A percentile compares a stretch with the other conserved stretches of the same genome.
phyloP scores from a whole-genome alignment of 2,329 filamentous ascomycete genomes.

The Aspergillus spinulosporus region DNA sequence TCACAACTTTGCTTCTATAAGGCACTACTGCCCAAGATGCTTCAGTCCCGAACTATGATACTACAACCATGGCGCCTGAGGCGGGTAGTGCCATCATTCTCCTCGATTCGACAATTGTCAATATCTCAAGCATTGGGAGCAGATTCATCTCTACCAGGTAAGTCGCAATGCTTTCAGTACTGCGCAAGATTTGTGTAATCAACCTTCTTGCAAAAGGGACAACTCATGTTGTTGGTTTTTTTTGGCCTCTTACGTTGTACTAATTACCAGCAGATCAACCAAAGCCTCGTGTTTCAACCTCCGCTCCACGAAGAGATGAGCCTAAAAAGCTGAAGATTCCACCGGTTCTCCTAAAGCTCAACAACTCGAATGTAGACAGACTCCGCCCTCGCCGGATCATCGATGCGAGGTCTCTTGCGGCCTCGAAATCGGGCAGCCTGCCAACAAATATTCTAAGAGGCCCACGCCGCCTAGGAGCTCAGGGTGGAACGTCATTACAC shows the following conservation, averaged over 20 bases:
- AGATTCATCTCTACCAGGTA: constrained; percentile 26
- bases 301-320: constrained; percentile 7
- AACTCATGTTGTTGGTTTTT: too few relatives aligned
- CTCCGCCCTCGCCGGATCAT: constrained; percentile 31
- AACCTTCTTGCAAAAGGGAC: too few relatives aligned
- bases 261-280: constrained; percentile 7
- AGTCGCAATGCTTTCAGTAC: constrained; percentile 8
- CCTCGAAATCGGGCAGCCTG: constrained; percentile 29
- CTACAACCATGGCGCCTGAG: constrained; percentile 15
- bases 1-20: neutral
- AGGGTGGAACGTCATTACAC: constrained; percentile 19
- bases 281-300: neutral
- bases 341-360: constrained; percentile 23
- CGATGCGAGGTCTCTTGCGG: constrained; percentile 41
- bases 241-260: neutral
- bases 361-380: constrained; percentile 21
- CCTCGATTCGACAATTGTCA: constrained; percentile 32
- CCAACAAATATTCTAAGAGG: constrained; percentile 35
- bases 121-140: constrained; percentile 20
- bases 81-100: constrained; percentile 16
- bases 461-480: constrained; percentile 27
- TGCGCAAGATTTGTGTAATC: neutral
- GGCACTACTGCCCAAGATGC: constrained; percentile 25
- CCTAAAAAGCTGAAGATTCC: constrained; percentile 16
- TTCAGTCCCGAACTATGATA: constrained; percentile 25